Evolutionary conservation across 169 alveolate species (phyloP), one percentile per base, ranked within the genome.

Genomic region (Besnoitia besnoiti): DNA sequence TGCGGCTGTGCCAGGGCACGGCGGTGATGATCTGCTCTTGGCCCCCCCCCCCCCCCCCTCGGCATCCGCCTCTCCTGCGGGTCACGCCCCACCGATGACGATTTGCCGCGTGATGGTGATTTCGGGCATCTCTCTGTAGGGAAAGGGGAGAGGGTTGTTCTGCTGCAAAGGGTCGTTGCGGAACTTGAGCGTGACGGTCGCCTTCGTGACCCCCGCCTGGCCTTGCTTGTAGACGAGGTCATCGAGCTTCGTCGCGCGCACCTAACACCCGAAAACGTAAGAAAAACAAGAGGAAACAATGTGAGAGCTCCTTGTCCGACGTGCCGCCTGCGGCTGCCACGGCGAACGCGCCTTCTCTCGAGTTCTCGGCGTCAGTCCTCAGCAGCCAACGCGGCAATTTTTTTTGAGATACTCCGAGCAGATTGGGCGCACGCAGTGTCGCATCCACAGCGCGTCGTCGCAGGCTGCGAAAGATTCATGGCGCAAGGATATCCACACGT

Each of bases 221-320:
- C 99, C 99, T 91, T 98, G 98, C 95, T 99, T 99, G 95, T 99
- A 99, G 37, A 99, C 98, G 90, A 99, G 97, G 94, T 99, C 99
- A 94, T 98, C 98, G 85, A 98, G 94, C 93, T 98, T 98, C 85
- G 97, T 96, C 5, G 98, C 99, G 55, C 99, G 98, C 93, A 98
- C 95, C 96, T 97, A 96, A 91, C 95, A 49, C 0, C 21, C n/a
- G 91, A 76, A 0, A 90, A 73, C 50, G 59, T 16, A 85, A 89
- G 90, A 82, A 40, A 51, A 46, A 90, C 5, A 33, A 4, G 24
- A n/a, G n/a, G n/a, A n/a, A n/a, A n/a, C n/a, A n/a, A n/a, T n/a
- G n/a, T n/a, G n/a, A n/a, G n/a, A n/a, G n/a, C n/a, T n/a, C n/a
- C n/a, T n/a, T n/a, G n/a, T n/a, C n/a, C n/a, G n/a, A n/a, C n/a